phyloP scores from a whole-genome alignment of 331 rosid genomes.

The Stylosanthes scabra region DNA sequence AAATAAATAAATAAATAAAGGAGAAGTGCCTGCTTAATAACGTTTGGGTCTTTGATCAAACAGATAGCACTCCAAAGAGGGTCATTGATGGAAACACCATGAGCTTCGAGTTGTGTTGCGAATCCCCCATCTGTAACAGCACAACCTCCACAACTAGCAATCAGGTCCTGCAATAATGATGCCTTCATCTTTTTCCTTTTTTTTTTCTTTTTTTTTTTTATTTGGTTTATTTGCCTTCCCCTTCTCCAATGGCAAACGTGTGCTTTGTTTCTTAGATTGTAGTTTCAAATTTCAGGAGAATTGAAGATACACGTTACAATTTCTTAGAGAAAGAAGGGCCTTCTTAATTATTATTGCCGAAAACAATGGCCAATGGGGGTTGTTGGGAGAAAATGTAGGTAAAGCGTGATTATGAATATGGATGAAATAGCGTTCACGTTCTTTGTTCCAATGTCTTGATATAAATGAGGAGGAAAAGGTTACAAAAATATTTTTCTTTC shows the following conservation, averaged over 20 bases:
- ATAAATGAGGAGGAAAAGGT: too few relatives aligned
- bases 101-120: slow-evolving; percentile 86
- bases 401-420: slow-evolving; percentile 10
- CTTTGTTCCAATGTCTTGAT: too few relatives aligned
- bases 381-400: not conserved
- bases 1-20: not conserved
- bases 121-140: slow-evolving; percentile 84
- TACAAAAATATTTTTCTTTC: too few relatives aligned
- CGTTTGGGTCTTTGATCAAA: slow-evolving; percentile 70
- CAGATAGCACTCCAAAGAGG: slow-evolving; percentile 91
- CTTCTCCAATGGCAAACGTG: not conserved
- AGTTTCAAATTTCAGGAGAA: not conserved
- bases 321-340: not conserved
- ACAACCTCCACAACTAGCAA: slow-evolving; percentile 73
- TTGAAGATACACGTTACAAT: not conserved
- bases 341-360: not conserved
- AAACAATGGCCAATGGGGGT: not conserved
- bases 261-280: not conserved
- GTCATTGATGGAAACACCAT: slow-evolving; percentile 77
- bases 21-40: slow-evolving; percentile 60
- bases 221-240: too few relatives aligned
- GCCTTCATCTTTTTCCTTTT: slow-evolving; percentile 42
- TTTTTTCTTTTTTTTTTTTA: slow-evolving; percentile 29
- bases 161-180: slow-evolving; percentile 66
- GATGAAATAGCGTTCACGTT: slow-evolving; percentile 6